Evolutionary conservation across 345 rosid species (phyloP).

Genomic region (Abelmoschus esculentus): DNA sequence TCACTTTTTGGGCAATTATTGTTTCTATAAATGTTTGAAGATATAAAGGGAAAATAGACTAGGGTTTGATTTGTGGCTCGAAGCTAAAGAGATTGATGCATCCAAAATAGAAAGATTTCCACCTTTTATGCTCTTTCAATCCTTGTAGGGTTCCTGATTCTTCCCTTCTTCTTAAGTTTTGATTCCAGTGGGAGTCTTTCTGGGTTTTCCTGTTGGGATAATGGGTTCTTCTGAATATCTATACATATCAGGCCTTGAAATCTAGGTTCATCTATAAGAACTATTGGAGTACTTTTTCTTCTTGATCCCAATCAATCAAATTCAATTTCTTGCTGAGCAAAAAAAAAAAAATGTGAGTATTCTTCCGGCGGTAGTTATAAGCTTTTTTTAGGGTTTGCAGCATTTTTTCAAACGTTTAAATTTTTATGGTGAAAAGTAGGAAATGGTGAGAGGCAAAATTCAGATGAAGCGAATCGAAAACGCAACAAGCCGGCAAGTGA

Average conservation of each 20-base stretch:
- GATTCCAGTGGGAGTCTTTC: background rate
- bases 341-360: conserved; percentile 8
- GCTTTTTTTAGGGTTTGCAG: background rate
- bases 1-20: background rate
- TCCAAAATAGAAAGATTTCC: conserved; percentile 14
- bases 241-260: background rate
- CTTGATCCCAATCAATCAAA: too few species aligned
- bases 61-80: conserved; percentile 3
- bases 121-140: background rate
- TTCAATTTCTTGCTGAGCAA: too few species aligned
- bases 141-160: conserved; percentile 18
- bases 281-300: background rate
- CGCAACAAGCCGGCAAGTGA: conserved; percentile 12
- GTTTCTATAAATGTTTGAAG: background rate
- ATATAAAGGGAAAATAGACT: background rate
- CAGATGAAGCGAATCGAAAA: conserved; percentile 24
- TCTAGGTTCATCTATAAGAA: background rate
- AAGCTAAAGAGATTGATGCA: conserved; percentile 15
- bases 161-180: background rate
- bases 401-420: background rate
- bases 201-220: background rate
- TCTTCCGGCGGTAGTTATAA: background rate
- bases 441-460: conserved; percentile 23
- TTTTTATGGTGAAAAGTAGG: conserved; percentile 12
- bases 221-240: background rate